Evolutionary conservation across 2,329 filamentous ascomycete species (phyloP).

Genomic region (Elsinoe ampelina): DNA sequence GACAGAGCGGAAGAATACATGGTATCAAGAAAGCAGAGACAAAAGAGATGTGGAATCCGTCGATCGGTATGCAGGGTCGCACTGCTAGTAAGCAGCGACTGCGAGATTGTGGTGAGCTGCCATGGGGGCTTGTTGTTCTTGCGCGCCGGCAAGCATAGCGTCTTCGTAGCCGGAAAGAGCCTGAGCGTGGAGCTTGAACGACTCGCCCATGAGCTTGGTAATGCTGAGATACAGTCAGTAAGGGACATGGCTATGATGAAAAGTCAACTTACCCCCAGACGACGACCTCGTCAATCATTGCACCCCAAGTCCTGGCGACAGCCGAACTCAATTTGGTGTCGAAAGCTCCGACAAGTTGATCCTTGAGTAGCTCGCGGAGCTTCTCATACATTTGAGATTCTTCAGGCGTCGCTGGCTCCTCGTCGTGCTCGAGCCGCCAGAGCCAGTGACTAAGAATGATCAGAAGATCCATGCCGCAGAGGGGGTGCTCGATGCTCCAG

Average conservation of each 20-base stretch:
- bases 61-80: too few species aligned
- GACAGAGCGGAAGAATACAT: constrained; percentile 7
- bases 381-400: constrained; percentile 88
- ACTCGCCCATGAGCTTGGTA: constrained; percentile 93
- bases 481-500: constrained; percentile 96
- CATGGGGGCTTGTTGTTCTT: constrained; percentile 32
- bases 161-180: constrained; percentile 92
- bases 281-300: constrained; percentile 96
- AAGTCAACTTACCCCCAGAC: constrained; percentile 87
- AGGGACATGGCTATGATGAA: background rate
- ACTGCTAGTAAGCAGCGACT: constrained; percentile 18
- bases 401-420: constrained; percentile 77
- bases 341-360: constrained; percentile 75
- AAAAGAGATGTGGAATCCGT: constrained; percentile 8
- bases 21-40: constrained; percentile 12
- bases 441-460: constrained; percentile 97
- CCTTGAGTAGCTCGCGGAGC: constrained; percentile 79
- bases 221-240: constrained; percentile 54
- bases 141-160: constrained; percentile 46
- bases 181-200: constrained; percentile 93
- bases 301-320: constrained; percentile 90
- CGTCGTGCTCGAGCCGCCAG: constrained; percentile 98
- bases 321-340: constrained; percentile 85
- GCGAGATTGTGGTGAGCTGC: constrained; percentile 33
- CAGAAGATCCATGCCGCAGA: constrained; percentile 94